Base-by-base conservation (phyloP, 1,284 basidiomycete species). In the Vanrija pseudolonga region DNA sequence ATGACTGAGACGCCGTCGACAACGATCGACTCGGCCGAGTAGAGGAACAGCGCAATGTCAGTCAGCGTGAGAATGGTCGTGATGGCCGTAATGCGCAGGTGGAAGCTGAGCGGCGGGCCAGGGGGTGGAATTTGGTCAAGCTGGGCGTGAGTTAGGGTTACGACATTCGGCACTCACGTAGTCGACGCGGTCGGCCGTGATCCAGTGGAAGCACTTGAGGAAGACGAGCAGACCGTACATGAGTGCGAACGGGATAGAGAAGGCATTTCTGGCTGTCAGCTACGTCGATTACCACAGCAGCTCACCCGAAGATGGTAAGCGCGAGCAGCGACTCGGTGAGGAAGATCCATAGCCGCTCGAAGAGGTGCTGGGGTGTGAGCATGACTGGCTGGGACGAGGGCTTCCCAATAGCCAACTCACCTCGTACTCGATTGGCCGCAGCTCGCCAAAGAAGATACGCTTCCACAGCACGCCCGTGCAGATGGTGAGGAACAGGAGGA, bases 151-250 rank as follows among this genome's bases (percentile, higher is more conserved):
- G 24, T 38, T n/a, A 9, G 2, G 15, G n/a, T 6, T 14, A 14
- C 45, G 47, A 45, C 51, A 19, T 17, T n/a, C n/a, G 5, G 11
- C 1, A 80, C 86, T 62, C 63, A 94, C 93, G 82, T 90, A 94
- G 82, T 98, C 96, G 50, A 98, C 89, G 42, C 96, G 84, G 72
- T 98, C 95, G 3, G 86, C 85, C 55, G 92, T 84, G 28, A 99
- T 83, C 94, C 94, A 98, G 74, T 99, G 96, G 76, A 98, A 98
- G 52, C 90, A 92, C 73, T 98, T 98, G 65, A 98, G 83, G 66
- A 97, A 95, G 15, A 98, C 83, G 19, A 99, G 79, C 62, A 91
- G 84, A 18, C 89, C 87, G 70, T 97, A 98, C 83, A 97, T 89
- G 62, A 94, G 78, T 37, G 87, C 87, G 71, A 98, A 98, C 1